A percentile compares a stretch with the other conserved stretches of the same genome.
These are phyloP conservation scores for Aspergillus conjunctus DNA, from an alignment of 495 filamentous ascomycete species.

Conservation along the genomic window DNA sequence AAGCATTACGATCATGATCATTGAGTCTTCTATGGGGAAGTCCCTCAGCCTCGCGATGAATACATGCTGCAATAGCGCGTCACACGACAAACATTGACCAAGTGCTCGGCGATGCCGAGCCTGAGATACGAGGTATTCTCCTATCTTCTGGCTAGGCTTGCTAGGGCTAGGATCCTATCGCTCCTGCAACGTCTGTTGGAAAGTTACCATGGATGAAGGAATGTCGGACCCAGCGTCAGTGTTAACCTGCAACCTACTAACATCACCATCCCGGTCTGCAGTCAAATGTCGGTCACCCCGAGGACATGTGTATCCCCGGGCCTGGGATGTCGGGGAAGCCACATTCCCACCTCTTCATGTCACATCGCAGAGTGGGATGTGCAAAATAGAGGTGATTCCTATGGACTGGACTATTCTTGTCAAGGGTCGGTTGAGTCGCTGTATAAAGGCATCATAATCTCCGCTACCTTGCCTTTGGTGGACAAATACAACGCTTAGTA, in stretches of 20 bases:
- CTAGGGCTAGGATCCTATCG: not conserved
- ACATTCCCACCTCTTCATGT: not conserved
- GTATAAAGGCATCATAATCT: not conserved
- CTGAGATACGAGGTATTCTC: not conserved
- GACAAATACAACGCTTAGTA: not conserved
- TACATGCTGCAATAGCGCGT: not conserved
- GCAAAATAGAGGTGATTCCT: not conserved
- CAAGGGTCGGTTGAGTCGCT: not conserved
- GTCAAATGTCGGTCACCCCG: not conserved
- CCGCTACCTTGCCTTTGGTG: not conserved
- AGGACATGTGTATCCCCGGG: not conserved
- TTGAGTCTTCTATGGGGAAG: not conserved
- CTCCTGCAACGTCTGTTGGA: not conserved
- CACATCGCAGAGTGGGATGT: not conserved
- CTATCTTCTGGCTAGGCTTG: not conserved
- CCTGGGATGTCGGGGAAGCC: not conserved
- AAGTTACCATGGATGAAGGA: not conserved
- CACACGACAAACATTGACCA: not conserved
- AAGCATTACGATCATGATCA: not conserved
- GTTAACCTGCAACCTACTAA: not conserved
- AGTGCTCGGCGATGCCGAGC: not conserved
- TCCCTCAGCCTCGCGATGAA: not conserved
- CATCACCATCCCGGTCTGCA: not conserved
- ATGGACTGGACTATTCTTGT: not conserved
- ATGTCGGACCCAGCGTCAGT: not conserved